Conservation (phyloP, 148 eudicot species). For the Rhododendron henanense region DNA sequence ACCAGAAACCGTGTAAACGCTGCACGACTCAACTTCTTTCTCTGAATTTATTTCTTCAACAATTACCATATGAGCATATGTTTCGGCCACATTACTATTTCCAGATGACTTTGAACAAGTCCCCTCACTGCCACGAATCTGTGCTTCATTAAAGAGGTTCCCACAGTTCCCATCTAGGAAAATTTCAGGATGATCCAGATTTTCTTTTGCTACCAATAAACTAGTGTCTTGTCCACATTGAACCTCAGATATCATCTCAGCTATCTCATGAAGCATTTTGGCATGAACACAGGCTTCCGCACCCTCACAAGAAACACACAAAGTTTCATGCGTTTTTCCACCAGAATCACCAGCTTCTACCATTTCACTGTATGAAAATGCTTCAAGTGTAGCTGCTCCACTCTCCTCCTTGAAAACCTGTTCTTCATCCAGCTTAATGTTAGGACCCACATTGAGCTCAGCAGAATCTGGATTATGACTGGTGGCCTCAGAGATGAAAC, state of each 20-base stretch:
- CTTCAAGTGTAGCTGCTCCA: slow-evolving; percentile 12
- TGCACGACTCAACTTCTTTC: slow-evolving; percentile 20
- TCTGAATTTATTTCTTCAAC: slow-evolving; percentile 16
- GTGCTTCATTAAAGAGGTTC: slow-evolving; percentile 7
- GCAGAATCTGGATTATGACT: slow-evolving; percentile 9
- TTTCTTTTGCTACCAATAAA: slow-evolving; percentile 21
- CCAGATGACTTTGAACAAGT: slow-evolving; percentile 13
- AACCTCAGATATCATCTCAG: slow-evolving; percentile 15
- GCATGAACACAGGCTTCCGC: slow-evolving; percentile 11
- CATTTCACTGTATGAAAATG: slow-evolving; percentile 12
- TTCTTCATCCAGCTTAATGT: slow-evolving; percentile 6
- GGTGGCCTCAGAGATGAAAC: slow-evolving; percentile 17
- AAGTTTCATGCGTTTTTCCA: slow-evolving; percentile 11
- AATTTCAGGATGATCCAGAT: neutral
- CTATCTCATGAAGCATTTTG: slow-evolving; percentile 10
- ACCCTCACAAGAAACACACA: slow-evolving; percentile 2
- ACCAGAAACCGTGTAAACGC: slow-evolving; percentile 19
- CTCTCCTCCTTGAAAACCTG: slow-evolving; percentile 9
- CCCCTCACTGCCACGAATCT: slow-evolving; percentile 10
- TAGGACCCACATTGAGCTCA: slow-evolving; percentile 4
- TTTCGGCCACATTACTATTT: slow-evolving; percentile 14
- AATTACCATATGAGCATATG: slow-evolving; percentile 14
- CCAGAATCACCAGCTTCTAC: slow-evolving; percentile 11
- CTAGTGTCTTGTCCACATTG: slow-evolving; percentile 18
- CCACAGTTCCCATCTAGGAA: slow-evolving; percentile 6